Conservation (phyloP, 1,284 basidiomycete species). For the Trichosporon sp. region DNA sequence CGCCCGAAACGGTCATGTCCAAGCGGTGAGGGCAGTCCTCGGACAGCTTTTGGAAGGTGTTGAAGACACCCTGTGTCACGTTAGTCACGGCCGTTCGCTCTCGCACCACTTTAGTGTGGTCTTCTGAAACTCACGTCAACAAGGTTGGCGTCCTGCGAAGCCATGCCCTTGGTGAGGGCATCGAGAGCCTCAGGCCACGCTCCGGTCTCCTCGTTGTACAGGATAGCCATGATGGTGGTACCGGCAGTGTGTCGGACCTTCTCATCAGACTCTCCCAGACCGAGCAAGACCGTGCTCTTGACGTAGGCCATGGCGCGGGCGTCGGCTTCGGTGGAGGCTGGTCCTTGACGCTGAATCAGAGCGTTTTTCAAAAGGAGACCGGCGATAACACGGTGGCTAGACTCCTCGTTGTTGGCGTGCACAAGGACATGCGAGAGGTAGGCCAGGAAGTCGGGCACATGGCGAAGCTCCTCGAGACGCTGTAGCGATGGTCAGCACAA, state of each 20-base stretch:
- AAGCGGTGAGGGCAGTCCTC: conserved; percentile 95
- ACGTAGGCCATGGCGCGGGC: conserved; percentile 62
- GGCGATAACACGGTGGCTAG: conserved; percentile 87
- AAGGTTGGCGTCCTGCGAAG: conserved; percentile 62
- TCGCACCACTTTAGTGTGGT: conserved; percentile 16
- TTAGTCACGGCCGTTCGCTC: conserved; percentile 4
- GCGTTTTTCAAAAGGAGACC: conserved; percentile 98
- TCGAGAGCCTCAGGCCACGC: conserved; percentile 90
- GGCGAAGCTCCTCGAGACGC: conserved; percentile 85
- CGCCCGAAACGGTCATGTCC: conserved; percentile 79
- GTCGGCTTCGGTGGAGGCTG: conserved; percentile 26
- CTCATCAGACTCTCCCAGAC: conserved; percentile 69
- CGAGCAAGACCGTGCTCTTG: conserved; percentile 71
- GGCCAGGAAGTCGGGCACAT: conserved; percentile 86
- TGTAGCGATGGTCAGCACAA: conserved; percentile 40
- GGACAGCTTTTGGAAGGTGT: conserved; percentile 89
- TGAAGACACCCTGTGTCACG: conserved; percentile 73
- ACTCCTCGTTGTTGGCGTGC: conserved; percentile 60
- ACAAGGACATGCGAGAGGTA: conserved; percentile 94
- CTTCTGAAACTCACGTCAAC: conserved; percentile 79
- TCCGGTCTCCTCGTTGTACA: conserved; percentile 75
- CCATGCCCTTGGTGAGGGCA: conserved; percentile 70
- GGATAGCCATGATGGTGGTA: conserved; percentile 80
- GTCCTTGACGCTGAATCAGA: conserved; percentile 26
- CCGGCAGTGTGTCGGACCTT: conserved; percentile 88